Base-by-base conservation (phyloP, 177 flowering plant genomes). In the Vitis hybrid region DNA sequence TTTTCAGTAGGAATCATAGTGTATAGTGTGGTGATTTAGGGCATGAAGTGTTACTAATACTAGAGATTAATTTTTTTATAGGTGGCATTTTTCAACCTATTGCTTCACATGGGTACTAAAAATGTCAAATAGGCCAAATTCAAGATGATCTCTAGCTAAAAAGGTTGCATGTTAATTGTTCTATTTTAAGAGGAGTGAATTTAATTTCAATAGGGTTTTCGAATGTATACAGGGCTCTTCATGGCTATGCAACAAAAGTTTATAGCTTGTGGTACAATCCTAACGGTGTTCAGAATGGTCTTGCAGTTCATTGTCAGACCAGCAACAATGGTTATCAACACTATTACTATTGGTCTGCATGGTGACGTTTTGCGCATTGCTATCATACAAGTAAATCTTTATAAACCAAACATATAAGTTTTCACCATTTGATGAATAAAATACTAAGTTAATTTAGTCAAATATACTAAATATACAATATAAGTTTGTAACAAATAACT, bases 81-180 rank as follows among this genome's bases (percentile, higher is more conserved):
- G 93, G 87, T 93, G 89, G 84, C 77, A 86, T 73, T 66, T 90
- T 54, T 19, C 20, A 19, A 19, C 20, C 20, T 19, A 19, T 31
- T 31, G 0, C 3, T 31, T 31, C 5, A 31, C 39, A 31, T 31
- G 39, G 39, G 39, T 31, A 31, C 39, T 31, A 31, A 31, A 31
- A 31, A 19, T 1, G 20, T 19, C 20, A 19, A 19, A 19, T 19
- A 31, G 50, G 81, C 92, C 1, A 56, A 81, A 26, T 66, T 80
- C 18, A 90, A 87, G 7, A 77, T 90, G 90, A 76, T 87, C 3
- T 68, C 89, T 66, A 84, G 77, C 39, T 31, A 31, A 31, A 31
- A 31, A 31, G 39, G 39, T 31, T 31, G 39, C 5, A 31, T 31
- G 3, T 5, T 31, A 31, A 31, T 31, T 31, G 3, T 31, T 31